Percentiles rank a stretch among this genome's conserved stretches.
Conservation (phyloP, 1,139 yeast species). For the Candida glucosophila region DNA sequence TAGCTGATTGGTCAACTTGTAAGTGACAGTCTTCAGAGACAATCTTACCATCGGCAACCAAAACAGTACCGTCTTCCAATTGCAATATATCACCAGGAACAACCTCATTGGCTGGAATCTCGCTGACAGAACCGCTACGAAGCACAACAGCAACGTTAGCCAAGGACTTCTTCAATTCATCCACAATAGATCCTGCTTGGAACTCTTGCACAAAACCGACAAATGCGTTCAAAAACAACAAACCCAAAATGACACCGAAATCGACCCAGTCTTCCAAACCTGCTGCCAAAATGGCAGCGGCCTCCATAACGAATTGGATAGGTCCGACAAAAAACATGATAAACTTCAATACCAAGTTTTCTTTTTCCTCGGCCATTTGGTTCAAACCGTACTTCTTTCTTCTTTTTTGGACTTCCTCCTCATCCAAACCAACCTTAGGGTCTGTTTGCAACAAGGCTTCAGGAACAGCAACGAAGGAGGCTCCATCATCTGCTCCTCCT, state of each 20-base stretch:
- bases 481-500: slow-evolving; percentile 34
- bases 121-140: slow-evolving; percentile 73
- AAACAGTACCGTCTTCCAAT: slow-evolving; percentile 90
- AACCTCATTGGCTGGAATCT: slow-evolving; percentile 71
- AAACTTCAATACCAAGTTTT: slow-evolving; percentile 76
- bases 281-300: slow-evolving; percentile 95
- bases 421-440: slow-evolving; percentile 69
- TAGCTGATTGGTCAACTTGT: slow-evolving; percentile 96
- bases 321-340: slow-evolving; percentile 95
- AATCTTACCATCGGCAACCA: slow-evolving; percentile 93
- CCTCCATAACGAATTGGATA: slow-evolving; percentile 98
- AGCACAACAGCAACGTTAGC: slow-evolving; percentile 83
- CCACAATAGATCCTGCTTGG: slow-evolving; percentile 96
- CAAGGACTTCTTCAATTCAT: slow-evolving; percentile 85
- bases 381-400: slow-evolving; percentile 91
- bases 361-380: slow-evolving; percentile 92
- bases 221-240: slow-evolving; percentile 78
- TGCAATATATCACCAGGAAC: slow-evolving; percentile 92
- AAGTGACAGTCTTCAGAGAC: slow-evolving; percentile 82
- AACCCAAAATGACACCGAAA: slow-evolving; percentile 94
- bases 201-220: slow-evolving; percentile 97
- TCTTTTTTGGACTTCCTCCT: slow-evolving; percentile 78
- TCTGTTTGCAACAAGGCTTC: slow-evolving; percentile 87
- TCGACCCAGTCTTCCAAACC: slow-evolving; percentile 99
- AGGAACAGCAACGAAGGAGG: slow-evolving; percentile 63